These are phyloP conservation scores for Epicoccum nigrum DNA, from an alignment of 2,329 filamentous ascomycete genomes.

Conservation along the genomic window DNA sequence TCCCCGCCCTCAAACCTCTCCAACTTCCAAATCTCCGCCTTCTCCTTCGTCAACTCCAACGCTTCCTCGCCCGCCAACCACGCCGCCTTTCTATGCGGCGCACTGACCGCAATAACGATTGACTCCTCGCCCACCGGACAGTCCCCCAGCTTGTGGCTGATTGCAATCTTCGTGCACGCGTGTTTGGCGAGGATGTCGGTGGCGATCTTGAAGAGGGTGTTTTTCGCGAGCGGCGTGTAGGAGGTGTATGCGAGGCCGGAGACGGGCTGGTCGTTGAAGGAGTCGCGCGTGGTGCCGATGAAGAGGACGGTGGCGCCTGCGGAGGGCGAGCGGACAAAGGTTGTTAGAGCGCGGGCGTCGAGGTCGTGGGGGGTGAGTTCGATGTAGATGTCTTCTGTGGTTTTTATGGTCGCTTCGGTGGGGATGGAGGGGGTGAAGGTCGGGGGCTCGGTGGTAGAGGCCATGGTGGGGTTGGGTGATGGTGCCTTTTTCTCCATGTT, in stretches of 20 bases:
- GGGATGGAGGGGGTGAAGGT: conserved; percentile 38
- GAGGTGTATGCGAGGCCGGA: conserved; percentile 76
- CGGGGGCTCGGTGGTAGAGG: conserved; percentile 33
- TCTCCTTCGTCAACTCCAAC: conserved; percentile 82
- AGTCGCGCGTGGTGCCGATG: conserved; percentile 75
- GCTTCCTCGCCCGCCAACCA: conserved; percentile 91
- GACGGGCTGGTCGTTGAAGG: conserved; percentile 73
- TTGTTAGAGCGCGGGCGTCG: conserved; percentile 63
- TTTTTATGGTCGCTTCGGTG: conserved; percentile 32
- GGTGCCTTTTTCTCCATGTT: no score
- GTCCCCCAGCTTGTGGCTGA: conserved; percentile 82
- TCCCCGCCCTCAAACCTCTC: conserved; percentile 83
- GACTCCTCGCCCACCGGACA: conserved; percentile 94
- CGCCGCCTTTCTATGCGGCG: conserved; percentile 80
- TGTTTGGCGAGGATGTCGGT: conserved; percentile 64
- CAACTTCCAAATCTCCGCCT: conserved; percentile 93
- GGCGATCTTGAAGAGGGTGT: conserved; percentile 71
- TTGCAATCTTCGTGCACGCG: conserved; percentile 72
- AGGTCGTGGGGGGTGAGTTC: conserved; percentile 70
- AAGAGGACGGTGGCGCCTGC: conserved; percentile 43
- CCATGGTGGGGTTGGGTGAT: conserved; percentile 1
- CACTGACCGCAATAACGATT: conserved; percentile 85
- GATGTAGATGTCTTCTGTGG: conserved; percentile 63
- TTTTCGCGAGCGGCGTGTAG: conserved; percentile 72
- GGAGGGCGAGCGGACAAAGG: conserved; percentile 66